Evolutionary conservation across 306 rosid genomes (phyloP).

Genomic region (Herpetospermum pedunculosum): DNA sequence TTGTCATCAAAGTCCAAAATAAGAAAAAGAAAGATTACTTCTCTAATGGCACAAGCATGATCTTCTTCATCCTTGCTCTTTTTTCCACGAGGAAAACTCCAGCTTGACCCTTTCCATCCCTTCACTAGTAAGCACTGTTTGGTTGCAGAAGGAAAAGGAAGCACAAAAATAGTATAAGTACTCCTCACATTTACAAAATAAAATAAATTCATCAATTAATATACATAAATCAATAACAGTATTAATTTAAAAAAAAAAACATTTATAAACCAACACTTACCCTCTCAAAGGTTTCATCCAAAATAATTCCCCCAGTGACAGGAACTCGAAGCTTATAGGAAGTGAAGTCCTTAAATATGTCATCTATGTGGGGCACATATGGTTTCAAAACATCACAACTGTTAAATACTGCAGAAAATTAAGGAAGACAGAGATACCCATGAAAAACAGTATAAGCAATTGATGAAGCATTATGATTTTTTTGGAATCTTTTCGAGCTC

Average conservation of each 20-base stretch:
- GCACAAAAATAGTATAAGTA: not conserved
- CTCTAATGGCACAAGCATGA: slow-evolving; percentile 90
- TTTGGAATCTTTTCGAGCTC: not conserved
- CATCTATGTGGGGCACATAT: slow-evolving; percentile 86
- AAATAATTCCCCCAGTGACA: slow-evolving; percentile 92
- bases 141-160: slow-evolving; percentile 11
- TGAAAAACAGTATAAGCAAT: not conserved
- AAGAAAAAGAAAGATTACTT: slow-evolving; percentile 30
- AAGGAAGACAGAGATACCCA: slow-evolving; percentile 33
- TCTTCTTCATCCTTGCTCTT: slow-evolving; percentile 98
- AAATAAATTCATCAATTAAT: not conserved
- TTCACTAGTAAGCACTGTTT: slow-evolving; percentile 85
- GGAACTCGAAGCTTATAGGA: slow-evolving; percentile 97
- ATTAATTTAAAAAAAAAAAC: not conserved
- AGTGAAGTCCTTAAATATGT: slow-evolving; percentile 92
- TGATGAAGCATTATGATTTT: not conserved
- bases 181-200: not conserved
- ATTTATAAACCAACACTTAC: slow-evolving; percentile 44
- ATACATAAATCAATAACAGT: not conserved
- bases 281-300: slow-evolving; percentile 93
- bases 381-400: slow-evolving; percentile 93
- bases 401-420: slow-evolving; percentile 61
- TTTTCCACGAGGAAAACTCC: slow-evolving; percentile 99
- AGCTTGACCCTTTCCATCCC: slow-evolving; percentile 99
- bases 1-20: not conserved